These are phyloP conservation scores for Protomyces macrosporus DNA, from an alignment of 1,139 yeast species.

Conservation along the genomic window DNA sequence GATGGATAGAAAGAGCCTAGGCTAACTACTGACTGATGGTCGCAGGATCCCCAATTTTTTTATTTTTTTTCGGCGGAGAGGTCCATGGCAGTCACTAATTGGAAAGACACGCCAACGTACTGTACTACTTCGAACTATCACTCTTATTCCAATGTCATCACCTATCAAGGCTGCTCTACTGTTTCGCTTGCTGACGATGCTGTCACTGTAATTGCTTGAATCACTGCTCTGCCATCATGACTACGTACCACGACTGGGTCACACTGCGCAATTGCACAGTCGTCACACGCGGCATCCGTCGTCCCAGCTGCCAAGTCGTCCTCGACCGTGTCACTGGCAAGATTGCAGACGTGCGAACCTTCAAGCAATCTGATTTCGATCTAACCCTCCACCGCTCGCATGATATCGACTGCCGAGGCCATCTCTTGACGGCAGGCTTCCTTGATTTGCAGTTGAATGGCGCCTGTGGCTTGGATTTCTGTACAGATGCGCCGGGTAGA, in stretches of 20 bases:
- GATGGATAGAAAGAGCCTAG: neutral
- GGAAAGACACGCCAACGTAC: no score
- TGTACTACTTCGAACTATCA: no score
- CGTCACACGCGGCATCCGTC: neutral
- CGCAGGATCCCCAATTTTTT: neutral
- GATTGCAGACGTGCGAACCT: neutral
- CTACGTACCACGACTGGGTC: neutral
- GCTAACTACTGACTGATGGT: neutral
- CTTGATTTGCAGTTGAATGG: constrained; percentile 61
- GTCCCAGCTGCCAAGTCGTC: neutral
- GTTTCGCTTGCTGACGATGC: no score
- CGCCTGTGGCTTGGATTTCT: constrained; percentile 54
- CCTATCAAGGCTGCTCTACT: no score
- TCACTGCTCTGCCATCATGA: neutral
- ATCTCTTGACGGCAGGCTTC: constrained; percentile 54
- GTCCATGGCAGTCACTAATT: neutral
- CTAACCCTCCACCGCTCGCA: neutral
- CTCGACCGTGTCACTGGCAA: neutral
- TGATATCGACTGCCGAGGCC: constrained; percentile 47
- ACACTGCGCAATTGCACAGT: neutral
- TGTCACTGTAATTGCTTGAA: neutral
- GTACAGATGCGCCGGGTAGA: constrained; percentile 42
- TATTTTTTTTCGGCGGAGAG: neutral
- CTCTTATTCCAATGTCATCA: no score
- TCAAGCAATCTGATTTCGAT: neutral